Conservation (phyloP, 352 stramenopile species). For the Globisporangium radiosum region DNA sequence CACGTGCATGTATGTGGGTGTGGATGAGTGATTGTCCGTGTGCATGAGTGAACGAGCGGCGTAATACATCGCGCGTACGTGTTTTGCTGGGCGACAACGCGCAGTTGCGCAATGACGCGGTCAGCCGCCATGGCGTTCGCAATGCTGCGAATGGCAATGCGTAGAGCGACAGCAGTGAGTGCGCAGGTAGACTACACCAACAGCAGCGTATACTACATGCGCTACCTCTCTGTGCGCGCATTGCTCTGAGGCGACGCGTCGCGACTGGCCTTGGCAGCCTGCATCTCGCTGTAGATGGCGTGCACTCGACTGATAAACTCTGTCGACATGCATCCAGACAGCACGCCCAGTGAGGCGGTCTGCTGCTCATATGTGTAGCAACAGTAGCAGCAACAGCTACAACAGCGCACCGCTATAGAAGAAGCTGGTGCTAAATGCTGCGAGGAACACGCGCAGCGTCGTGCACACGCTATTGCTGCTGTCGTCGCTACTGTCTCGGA, state of each 20-base stretch:
- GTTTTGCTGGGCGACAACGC: constrained; percentile 39
- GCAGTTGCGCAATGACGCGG: constrained; percentile 39
- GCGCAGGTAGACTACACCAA: neutral
- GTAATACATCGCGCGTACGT: constrained; percentile 15
- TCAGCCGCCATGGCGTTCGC: constrained; percentile 37
- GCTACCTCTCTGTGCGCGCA: constrained; percentile 33
- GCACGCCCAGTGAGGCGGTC: too few species aligned
- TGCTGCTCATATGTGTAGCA: too few species aligned
- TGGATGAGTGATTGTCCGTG: neutral
- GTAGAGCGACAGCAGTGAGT: too few species aligned
- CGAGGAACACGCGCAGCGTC: constrained; percentile 25
- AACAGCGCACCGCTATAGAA: constrained; percentile 37
- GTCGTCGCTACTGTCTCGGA: constrained; percentile 24
- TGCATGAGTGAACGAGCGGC: neutral
- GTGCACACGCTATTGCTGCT: constrained; percentile 15
- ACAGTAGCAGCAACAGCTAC: neutral
- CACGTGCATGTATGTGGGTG: neutral
- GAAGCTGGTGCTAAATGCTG: constrained; percentile 35
- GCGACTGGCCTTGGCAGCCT: constrained; percentile 19
- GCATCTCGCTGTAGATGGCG: constrained; percentile 45
- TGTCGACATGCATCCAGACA: constrained; percentile 4
- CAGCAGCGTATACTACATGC: too few species aligned
- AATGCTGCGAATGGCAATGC: constrained; percentile 18
- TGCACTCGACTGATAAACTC: constrained; percentile 42
- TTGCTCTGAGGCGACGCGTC: constrained; percentile 17